Conservation (phyloP, 768 basidiomycete genomes). For the Macrocybe gigantea region DNA sequence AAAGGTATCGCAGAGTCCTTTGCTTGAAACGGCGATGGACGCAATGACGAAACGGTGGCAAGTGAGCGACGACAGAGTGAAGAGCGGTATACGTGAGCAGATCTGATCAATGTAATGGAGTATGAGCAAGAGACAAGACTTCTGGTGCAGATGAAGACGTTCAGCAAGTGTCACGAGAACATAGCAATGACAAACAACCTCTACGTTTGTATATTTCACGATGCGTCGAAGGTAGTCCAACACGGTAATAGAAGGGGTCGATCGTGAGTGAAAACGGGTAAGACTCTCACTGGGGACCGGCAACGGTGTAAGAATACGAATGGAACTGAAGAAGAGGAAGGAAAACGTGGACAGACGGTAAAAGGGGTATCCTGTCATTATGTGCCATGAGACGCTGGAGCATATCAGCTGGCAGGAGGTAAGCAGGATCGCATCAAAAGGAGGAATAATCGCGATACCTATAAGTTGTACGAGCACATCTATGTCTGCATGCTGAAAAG, state of each 20-base stretch:
- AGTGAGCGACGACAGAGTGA: constrained; percentile 92
- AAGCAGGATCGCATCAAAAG: constrained; percentile 6
- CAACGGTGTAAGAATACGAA: constrained; percentile 8
- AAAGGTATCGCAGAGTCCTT: constrained; percentile 93
- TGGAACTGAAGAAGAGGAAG: constrained; percentile 5
- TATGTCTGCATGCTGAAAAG: constrained; percentile 80
- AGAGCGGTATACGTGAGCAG: constrained; percentile 78
- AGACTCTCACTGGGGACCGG: constrained; percentile 65
- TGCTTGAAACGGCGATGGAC: constrained; percentile 86
- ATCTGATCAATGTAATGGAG: constrained; percentile 93
- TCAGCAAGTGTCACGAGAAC: constrained; percentile 3
- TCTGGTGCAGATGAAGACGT: constrained; percentile 32
- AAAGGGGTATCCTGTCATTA: constrained; percentile 93
- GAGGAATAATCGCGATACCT: constrained; percentile 42
- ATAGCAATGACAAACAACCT: constrained; percentile 46
- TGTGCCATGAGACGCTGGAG: constrained; percentile 89
- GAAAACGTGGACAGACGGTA: constrained; percentile 50
- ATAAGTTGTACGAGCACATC: constrained; percentile 86
- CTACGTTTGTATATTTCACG: constrained; percentile 91
- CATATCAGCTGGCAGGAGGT: constrained; percentile 75
- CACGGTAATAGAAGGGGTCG: constrained; percentile 82
- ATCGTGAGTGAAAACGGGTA: constrained; percentile 94
- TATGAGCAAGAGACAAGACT: constrained; percentile 73
- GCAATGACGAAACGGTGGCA: constrained; percentile 98
- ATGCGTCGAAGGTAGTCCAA: constrained; percentile 93